Base-by-base conservation (phyloP, 768 basidiomycete species). In the Pulveroboletus sp. region DNA sequence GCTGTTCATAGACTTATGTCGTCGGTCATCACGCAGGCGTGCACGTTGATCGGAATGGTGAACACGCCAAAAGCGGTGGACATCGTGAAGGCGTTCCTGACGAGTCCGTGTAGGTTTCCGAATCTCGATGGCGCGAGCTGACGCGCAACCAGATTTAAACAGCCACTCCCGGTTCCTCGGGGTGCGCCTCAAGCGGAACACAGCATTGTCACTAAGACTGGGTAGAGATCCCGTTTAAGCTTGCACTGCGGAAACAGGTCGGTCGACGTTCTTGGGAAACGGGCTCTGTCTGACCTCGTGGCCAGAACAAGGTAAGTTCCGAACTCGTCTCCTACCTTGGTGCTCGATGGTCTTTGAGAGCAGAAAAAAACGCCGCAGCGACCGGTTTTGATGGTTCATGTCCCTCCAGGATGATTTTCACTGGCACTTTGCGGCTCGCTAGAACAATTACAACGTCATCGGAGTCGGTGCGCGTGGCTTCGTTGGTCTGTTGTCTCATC, bases 231-330 rank as follows among this genome's bases (percentile, higher is more conserved):
- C 68, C 71, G 4, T 68, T 65, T 34, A 50, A 58, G 7, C 58
- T 56, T 31, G 62, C 63, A 14, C 56, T 68, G 55, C 41, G 43
- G 35, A 49, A 56, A 36, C 62, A 68, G 58, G 71, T 68, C 4
- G 17, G 51, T 55, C 12, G 22, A 26, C 27, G 5, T 35, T 6
- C n/a, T 16, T 32, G 19, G 4, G 14, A 20, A 40, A 16, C 14
- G 11, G 30, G 34, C 31, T 32, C 17, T 14, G 20, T 17, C 41
- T 51, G 30, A 51, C 2, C 8, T 12, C 10, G 11, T 0, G 29
- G 7, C 19, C 43, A 57, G 60, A 34, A 30, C 11, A 32, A 51
- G 19, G 48, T 58, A 43, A 55, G 39, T 36, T 26, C n/a, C n/a
- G n/a, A n/a, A n/a, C n/a, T n/a, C 53, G 9, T 42, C 47, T 2